Base-by-base conservation (phyloP, 2,329 filamentous ascomycete genomes). In the Cladobotryum mycophilum region DNA sequence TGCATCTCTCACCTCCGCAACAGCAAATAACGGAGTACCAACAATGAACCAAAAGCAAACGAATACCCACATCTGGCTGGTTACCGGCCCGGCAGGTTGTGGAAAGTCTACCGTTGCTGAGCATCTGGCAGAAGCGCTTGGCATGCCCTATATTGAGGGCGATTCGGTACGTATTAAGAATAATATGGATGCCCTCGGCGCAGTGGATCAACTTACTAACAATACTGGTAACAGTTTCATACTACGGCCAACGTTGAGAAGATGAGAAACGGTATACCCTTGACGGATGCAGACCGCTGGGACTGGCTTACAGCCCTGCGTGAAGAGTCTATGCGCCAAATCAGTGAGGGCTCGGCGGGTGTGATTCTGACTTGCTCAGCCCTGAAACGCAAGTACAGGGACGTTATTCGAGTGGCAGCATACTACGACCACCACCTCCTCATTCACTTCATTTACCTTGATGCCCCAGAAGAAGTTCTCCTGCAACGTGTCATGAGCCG, bases 351-450 rank as follows among this genome's bases (percentile, higher is more conserved):
- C 36, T 76, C 80, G 15, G 71, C 78, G 30, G 86, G 89, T 45
- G 93, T 96, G n/a, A 88, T 99, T 45, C 80, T 99, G 54, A 96
- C 93, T 48, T 99, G 93, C 78, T 96, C 89, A 12, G 93, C 92
- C 1, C 79, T 99, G 48, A 97, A 97, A 78, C 88, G 88, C 67
- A 96, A 95, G 72, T 99, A 99, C 76, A 85, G 93, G 60, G 93
- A 99, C 62, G 88, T 92, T 55, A 89, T 93, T 66, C 82, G 88
- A 33, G 84, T 91, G 8, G 88, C 88, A 7, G 83, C 84, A 14
- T 90, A 91, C 72, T 86, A 86, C 67, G 77, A 84, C 56, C 80
- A 83, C 49, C 78, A 80, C 49, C 80, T 91, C n/a, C 75, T 80
- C 54, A 81, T 97, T 46, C 92, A 96, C 71, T 97, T 99, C 66